phyloP scores from a whole-genome alignment of 2,329 filamentous ascomycete species.

The Xylariaceae sp. region DNA sequence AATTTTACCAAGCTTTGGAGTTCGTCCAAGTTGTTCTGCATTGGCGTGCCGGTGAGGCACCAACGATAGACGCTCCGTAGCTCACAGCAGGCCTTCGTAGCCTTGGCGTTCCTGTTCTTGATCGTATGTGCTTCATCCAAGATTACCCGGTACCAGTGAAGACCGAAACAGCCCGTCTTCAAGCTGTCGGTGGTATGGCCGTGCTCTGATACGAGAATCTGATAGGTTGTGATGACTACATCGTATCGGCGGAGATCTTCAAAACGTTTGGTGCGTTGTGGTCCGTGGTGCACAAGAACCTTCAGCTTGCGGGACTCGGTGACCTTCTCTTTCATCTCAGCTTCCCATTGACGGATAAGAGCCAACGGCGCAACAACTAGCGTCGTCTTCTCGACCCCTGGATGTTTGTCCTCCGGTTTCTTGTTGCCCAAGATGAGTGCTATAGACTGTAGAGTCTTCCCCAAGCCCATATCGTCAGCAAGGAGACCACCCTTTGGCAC shows the following conservation, averaged over 20 bases:
- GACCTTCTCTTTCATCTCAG: conserved; percentile 86
- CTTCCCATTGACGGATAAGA: conserved; percentile 96
- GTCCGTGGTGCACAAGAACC: conserved; percentile 89
- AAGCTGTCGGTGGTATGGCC: conserved; percentile 66
- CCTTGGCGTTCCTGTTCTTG: conserved; percentile 96
- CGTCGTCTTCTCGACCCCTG: conserved; percentile 73
- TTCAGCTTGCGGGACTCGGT: conserved; percentile 68
- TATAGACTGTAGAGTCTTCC: conserved; percentile 94
- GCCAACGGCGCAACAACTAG: conserved; percentile 92
- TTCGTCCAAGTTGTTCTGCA: conserved; percentile 98
- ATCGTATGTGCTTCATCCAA: conserved; percentile 97
- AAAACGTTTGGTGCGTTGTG: conserved; percentile 77
- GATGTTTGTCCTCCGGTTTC: conserved; percentile 63
- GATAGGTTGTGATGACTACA: conserved; percentile 96
- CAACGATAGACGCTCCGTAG: conserved; percentile 86
- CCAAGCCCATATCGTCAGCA: conserved; percentile 95
- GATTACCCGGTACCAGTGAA: conserved; percentile 94
- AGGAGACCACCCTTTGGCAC: conserved; percentile 92
- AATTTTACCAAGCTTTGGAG: conserved; percentile 93
- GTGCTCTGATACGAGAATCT: conserved; percentile 91
- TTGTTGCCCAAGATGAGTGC: conserved; percentile 83
- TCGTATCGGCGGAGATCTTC: conserved; percentile 82
- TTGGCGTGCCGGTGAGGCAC: conserved; percentile 94
- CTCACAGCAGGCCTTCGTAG: conserved; percentile 88
- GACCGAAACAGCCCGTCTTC: conserved; percentile 83